These are phyloP conservation scores for Chionographis japonica DNA, from an alignment of 106 monocot species.

Conservation along the genomic window DNA sequence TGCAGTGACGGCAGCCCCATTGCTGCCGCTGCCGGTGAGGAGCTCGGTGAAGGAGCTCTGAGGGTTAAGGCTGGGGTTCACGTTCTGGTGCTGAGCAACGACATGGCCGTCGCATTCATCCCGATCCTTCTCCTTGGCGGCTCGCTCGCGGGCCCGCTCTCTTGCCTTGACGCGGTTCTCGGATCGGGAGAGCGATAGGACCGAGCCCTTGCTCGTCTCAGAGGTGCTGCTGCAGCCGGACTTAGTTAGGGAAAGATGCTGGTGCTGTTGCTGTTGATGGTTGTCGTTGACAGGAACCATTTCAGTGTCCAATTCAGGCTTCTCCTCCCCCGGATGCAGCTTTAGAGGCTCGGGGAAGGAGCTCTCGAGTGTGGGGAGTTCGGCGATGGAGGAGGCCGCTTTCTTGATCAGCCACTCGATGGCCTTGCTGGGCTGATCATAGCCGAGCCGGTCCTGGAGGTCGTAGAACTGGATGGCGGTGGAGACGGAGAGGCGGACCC, in stretches of 20 bases:
- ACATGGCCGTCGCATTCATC: conserved; percentile 15
- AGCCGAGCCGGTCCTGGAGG: conserved; percentile 92
- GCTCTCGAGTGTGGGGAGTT: conserved; percentile 67
- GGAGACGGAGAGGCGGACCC: conserved; percentile 91
- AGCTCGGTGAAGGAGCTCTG: conserved; percentile 86
- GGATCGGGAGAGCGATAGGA: conserved; percentile 77
- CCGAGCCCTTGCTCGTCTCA: conserved; percentile 91
- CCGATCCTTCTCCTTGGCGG: conserved; percentile 41
- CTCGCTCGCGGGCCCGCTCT: conserved; percentile 49
- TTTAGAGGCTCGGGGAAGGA: conserved; percentile 23
- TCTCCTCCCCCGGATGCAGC: conserved; percentile 1
- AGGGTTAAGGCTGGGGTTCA: conserved; percentile 21
- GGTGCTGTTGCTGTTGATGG: conserved; percentile 22
- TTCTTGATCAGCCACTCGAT: conserved; percentile 96
- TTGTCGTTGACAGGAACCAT: conserved; percentile 5
- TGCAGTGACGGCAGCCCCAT: background rate
- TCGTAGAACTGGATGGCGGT: conserved; percentile 98
- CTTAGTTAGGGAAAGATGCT: conserved; percentile 32
- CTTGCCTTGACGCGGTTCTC: conserved; percentile 58
- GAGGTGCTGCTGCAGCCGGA: conserved; percentile 88
- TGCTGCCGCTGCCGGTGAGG: conserved; percentile 39
- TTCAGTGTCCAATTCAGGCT: background rate
- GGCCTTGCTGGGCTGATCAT: conserved; percentile 94
- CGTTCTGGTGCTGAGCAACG: conserved; percentile 5
- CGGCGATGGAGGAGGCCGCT: conserved; percentile 64